phyloP scores from a whole-genome alignment of 495 filamentous ascomycete species.

The Viridothelium virens region DNA sequence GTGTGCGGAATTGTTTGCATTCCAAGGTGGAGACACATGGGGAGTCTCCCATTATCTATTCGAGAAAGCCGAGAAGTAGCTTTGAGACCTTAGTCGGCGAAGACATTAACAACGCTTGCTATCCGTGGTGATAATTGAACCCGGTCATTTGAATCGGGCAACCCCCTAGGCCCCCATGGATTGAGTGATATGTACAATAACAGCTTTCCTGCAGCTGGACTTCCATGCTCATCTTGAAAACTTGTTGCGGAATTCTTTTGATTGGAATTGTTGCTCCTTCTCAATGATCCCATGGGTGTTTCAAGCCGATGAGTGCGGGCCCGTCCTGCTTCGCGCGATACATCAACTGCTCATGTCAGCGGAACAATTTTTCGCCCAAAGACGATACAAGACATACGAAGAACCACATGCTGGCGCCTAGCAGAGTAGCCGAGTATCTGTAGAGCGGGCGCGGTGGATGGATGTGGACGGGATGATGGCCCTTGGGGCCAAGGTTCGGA shows the following conservation, averaged over 20 bases:
- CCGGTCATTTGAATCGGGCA: background rate
- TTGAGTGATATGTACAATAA: background rate
- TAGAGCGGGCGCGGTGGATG: constrained; percentile 70
- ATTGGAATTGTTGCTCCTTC: background rate
- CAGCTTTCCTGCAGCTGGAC: background rate
- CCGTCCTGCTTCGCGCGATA: constrained; percentile 93
- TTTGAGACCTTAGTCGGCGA: too few relatives aligned
- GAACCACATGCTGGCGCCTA: constrained; percentile 98
- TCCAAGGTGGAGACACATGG: constrained; percentile 54
- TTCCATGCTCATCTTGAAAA: background rate
- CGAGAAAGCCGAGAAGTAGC: constrained; percentile 38
- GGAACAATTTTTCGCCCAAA: background rate
- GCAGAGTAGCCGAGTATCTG: constrained; percentile 70
- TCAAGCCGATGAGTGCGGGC: constrained; percentile 81
- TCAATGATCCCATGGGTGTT: constrained; percentile 98
- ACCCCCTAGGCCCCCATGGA: background rate
- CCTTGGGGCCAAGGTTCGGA: constrained; percentile 14
- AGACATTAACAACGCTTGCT: too few relatives aligned
- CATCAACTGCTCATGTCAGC: constrained; percentile 56
- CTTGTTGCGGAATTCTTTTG: background rate
- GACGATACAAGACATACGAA: constrained; percentile 52
- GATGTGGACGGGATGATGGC: constrained; percentile 64
- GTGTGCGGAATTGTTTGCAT: constrained; percentile 58
- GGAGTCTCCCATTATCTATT: constrained; percentile 58
- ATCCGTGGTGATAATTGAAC: background rate